Evolutionary conservation across 2,329 filamentous ascomycete genomes (phyloP).

Genomic region (Xylaria sp.): DNA sequence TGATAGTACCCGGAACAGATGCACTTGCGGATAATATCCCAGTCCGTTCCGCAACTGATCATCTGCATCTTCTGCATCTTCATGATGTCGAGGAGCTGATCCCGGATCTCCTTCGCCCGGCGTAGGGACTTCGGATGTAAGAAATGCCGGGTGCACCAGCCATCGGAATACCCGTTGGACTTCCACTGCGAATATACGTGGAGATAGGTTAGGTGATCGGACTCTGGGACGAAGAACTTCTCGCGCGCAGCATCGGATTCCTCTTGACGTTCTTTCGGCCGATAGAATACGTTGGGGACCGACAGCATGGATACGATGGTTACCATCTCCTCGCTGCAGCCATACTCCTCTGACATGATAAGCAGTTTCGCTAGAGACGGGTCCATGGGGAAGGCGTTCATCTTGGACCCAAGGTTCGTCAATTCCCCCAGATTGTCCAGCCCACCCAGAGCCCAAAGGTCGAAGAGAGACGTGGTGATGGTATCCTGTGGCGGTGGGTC

Average conservation of each 20-base stretch:
- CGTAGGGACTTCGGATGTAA: constrained; percentile 92
- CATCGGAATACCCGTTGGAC: constrained; percentile 83
- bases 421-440: constrained; percentile 92
- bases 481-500: constrained; percentile 97
- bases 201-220: constrained; percentile 91
- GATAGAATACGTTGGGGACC: constrained; percentile 94
- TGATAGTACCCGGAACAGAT: constrained; percentile 99
- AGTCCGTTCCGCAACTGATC: constrained; percentile 89
- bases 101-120: constrained; percentile 88
- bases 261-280: constrained; percentile 93
- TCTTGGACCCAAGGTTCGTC: constrained; percentile 82
- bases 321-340: constrained; percentile 95
- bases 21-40: constrained; percentile 93
- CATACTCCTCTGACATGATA: constrained; percentile 87
- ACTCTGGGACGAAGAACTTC: constrained; percentile 98
- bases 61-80: constrained; percentile 88
- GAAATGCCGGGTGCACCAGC: constrained; percentile 93
- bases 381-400: constrained; percentile 99
- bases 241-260: constrained; percentile 94
- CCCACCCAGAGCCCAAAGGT: constrained; percentile 93
- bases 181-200: constrained; percentile 98
- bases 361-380: constrained; percentile 92
- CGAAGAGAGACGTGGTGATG: constrained; percentile 95
- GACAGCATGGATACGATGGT: constrained; percentile 98
- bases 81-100: constrained; percentile 94